phyloP scores from a whole-genome alignment of 208 protist genomes.

The Leishmania aethiopica region DNA sequence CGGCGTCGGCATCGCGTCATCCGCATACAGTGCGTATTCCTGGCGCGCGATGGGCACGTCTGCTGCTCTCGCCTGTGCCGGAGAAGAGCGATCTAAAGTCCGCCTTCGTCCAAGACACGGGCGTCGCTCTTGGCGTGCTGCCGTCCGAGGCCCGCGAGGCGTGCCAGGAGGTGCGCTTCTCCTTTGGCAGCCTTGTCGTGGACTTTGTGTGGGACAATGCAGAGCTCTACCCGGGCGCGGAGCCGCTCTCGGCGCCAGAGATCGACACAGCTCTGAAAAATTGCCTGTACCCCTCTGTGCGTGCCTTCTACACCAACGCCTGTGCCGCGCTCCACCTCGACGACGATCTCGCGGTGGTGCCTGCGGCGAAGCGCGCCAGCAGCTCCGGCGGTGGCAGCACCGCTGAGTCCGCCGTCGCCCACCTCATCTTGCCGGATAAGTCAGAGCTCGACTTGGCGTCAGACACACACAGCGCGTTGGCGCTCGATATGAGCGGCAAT shows the following conservation, averaged over 20 bases:
- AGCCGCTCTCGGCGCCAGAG: conserved; percentile 28
- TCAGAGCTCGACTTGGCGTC: not conserved
- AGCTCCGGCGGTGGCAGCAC: not conserved
- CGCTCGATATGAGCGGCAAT: not conserved
- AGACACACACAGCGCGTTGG: not conserved
- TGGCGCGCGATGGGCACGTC: conserved; percentile 25
- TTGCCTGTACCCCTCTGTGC: conserved; percentile 27
- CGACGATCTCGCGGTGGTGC: conserved; percentile 7
- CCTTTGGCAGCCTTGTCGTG: conserved; percentile 19
- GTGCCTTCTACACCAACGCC: conserved; percentile 17
- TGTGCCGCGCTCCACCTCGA: conserved; percentile 14
- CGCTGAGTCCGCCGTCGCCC: not conserved
- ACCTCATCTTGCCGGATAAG: conserved; percentile 8
- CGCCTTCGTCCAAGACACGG: conserved; percentile 23
- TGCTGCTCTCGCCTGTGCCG: conserved; percentile 1
- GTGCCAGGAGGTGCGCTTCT: conserved; percentile 25
- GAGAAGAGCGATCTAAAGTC: conserved; percentile 7
- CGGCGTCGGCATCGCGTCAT: conserved; percentile 11
- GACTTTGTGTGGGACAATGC: conserved; percentile 28
- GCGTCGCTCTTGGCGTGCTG: conserved; percentile 18
- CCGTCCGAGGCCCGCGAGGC: conserved; percentile 27
- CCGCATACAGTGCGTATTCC: conserved; percentile 24
- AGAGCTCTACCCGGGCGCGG: conserved; percentile 24
- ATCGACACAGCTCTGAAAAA: conserved; percentile 29
- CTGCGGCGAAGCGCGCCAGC: not conserved